Base-by-base conservation (phyloP, 768 basidiomycete species). In the Mycena floridula region DNA sequence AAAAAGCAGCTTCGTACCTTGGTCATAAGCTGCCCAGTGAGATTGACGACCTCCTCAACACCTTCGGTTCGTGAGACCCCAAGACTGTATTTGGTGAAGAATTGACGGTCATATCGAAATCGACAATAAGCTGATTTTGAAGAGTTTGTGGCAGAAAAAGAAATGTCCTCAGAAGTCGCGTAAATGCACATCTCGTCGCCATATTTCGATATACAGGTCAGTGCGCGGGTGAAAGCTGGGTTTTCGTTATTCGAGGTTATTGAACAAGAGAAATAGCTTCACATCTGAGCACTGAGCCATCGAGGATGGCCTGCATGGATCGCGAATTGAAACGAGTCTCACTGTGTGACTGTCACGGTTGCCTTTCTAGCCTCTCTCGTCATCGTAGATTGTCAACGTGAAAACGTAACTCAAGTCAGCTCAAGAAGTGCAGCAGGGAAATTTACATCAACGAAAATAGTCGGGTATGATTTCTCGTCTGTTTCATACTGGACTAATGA, bases 111-210 rank as follows among this genome's bases (percentile, higher is more conserved):
- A 51, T 83, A 88, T 58, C 76, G 81, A 67, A 91, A 84, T 12
- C 85, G 77, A 61, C 81, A 85, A 55, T 86, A 91, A 9, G 89
- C 89, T 28, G 89, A 85, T 56, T 82, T 77, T 4, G 89, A 82
- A 3, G 83, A 80, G 62, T 91, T 92, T 20, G 85, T 88, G 2
- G 82, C 68, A 42, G 85, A 87, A 22, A 92, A 59, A 5, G 80
- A 71, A 25, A 92, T 58, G 25, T 66, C 62, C 26, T 83, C 80
- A 0, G 70, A 57, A 7, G 77, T 76, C 7, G 84, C 87, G 46
- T 80, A 73, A 32, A 92, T 72, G 27, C 76, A 71, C 35, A 92
- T 65, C 49, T 92, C 87, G 47, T 92, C 89, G 40, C 89, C 86
- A 58, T 89, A 91, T 64, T 76, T 81, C 27, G 88, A 81, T 36